Evolutionary conservation across 805 yeast species (phyloP), one percentile per base, ranked within the genome.

Genomic region (Tetrapisispora arboricola): DNA sequence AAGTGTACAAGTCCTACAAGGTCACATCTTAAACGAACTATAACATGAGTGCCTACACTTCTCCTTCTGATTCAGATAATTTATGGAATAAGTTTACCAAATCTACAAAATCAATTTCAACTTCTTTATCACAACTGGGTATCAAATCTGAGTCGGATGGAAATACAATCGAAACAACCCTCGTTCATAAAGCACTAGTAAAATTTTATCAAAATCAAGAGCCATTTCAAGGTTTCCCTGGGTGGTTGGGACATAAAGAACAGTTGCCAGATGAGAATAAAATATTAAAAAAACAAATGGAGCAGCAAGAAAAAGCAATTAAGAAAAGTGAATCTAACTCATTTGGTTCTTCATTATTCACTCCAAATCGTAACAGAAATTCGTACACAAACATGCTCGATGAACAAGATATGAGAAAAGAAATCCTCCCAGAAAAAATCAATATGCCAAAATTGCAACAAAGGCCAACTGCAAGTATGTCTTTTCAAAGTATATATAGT

Each of bases 131-230:
- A 3, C 51, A 54, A 11, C 40, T 58, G 3, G 53, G 61, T 3
- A 33, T 52, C 1, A 56, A 50, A 35, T 42, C 54, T 6, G 75
- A 71, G 36, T 54, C 58, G 32, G 76, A 72, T 44, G 73, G 73
- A 20, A 65, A 61, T 24, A 48, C 61, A 1, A 63, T 64, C 20
- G 62, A 62, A 11, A 61, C 70, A 25, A 71, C 76, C 0, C 59
- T 70, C 7, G 60, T 72, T 5, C 71, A 69, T 44, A 63, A 71
- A 43, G 68, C 74, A 1, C 45, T 71, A 34, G 65, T 68, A 10
- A 58, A 61, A 38, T 67, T 54, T 50, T 71, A 70, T 45, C 45
- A 57, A 36, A 50, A 46, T 13, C 57, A 53, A 34, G 60, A 53
- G 28, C 61, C 60, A 1, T 60, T 60, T 38, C 53, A 56, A 25